These are phyloP conservation scores for Sporothrix schenckii DNA, from an alignment of 2,329 filamentous ascomycete genomes.

Conservation along the genomic window DNA sequence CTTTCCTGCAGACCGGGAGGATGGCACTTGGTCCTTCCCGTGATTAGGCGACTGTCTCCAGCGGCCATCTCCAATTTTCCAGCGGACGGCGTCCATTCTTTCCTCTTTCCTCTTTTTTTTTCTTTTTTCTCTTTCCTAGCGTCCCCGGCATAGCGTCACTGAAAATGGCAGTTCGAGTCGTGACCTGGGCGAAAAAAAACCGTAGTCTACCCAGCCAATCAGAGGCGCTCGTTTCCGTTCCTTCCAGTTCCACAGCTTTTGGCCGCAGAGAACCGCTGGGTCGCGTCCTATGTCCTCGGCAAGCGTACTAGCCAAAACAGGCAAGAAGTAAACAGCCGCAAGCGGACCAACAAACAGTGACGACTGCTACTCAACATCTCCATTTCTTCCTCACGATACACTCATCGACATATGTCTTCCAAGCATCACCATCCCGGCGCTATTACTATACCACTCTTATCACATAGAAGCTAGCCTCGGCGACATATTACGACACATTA, in stretches of 20 bases:
- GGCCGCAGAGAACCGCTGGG: constrained; percentile 3
- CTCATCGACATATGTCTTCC: not conserved
- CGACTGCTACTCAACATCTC: not conserved
- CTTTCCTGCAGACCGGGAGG: not conserved
- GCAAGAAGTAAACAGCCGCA: constrained; percentile 31
- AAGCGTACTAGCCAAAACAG: constrained; percentile 25
- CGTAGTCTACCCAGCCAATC: not conserved
- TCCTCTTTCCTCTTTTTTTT: constrained; percentile 8
- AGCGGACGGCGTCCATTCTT: not conserved
- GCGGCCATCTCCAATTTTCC: not conserved
- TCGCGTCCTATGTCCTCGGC: not conserved
- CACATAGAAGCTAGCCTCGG: not conserved
- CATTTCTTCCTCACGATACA: not conserved
- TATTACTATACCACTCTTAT: not conserved
- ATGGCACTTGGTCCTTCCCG: constrained; percentile 24
- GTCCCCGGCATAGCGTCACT: not conserved
- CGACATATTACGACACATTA: not conserved
- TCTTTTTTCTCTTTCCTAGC: not conserved
- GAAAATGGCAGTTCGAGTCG: not conserved
- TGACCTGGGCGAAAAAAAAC: constrained; percentile 23
- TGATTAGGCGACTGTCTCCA: not conserved
- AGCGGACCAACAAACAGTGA: constrained; percentile 2
- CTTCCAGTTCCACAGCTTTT: not conserved
- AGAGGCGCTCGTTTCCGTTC: not conserved
- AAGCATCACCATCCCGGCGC: constrained; percentile 5